phyloP scores from a whole-genome alignment of 2,329 filamentous ascomycete species.

The Pyricularia sp. region DNA sequence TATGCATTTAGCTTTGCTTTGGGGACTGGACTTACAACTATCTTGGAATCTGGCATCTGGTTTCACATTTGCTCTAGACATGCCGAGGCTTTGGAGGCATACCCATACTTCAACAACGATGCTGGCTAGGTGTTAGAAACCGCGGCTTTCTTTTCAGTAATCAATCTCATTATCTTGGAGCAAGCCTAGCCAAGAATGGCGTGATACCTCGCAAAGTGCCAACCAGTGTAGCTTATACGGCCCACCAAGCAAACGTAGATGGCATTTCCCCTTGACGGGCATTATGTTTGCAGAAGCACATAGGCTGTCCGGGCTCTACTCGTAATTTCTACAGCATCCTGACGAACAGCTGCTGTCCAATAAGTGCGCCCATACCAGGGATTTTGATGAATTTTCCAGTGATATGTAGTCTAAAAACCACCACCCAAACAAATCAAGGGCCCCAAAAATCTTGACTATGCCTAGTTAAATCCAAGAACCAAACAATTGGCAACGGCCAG shows the following conservation, averaged over 20 bases:
- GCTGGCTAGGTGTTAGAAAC: background rate
- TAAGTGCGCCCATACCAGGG: background rate
- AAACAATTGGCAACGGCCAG: background rate
- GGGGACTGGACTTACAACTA: background rate
- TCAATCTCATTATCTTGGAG: background rate
- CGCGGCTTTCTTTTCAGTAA: background rate
- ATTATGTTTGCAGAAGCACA: background rate
- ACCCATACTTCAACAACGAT: background rate
- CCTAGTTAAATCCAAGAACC: background rate
- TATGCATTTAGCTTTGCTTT: background rate
- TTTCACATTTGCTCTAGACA: background rate
- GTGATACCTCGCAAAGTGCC: background rate
- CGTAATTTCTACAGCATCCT: background rate
- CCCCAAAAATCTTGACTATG: background rate
- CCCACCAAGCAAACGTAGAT: background rate
- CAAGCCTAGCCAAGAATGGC: background rate
- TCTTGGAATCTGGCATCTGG: background rate
- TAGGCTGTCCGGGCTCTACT: background rate
- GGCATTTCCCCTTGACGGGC: background rate
- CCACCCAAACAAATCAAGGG: background rate
- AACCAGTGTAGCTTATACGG: background rate
- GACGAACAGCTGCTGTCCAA: background rate
- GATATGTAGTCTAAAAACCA: background rate
- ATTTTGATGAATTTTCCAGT: background rate
- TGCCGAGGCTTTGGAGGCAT: background rate